Percentiles rank a stretch among this genome's conserved stretches.
These are phyloP conservation scores for Myxozyma vanderwaltii DNA, from an alignment of 805 yeast genomes.

Conservation along the genomic window DNA sequence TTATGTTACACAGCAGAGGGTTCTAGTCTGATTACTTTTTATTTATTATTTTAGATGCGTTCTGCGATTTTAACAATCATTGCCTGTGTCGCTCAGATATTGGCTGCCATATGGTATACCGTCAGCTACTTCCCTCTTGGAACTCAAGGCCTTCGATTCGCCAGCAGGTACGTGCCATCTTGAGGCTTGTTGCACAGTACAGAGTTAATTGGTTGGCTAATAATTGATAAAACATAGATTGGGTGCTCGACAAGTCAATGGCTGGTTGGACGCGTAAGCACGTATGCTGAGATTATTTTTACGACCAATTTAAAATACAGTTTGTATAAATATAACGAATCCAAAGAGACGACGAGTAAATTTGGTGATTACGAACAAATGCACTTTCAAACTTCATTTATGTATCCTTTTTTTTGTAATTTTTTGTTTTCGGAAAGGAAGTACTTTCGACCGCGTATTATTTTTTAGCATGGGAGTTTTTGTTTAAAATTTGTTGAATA, in stretches of 20 bases:
- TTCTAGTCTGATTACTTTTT: neutral
- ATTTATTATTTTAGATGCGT: slow-evolving; percentile 52
- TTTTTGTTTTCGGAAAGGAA: too few species aligned
- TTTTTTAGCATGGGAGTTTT: too few species aligned
- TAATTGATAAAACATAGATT: slow-evolving; percentile 47
- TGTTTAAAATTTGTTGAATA: too few species aligned
- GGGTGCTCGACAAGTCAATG: slow-evolving; percentile 56
- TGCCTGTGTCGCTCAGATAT: slow-evolving; percentile 71
- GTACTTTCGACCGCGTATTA: too few species aligned
- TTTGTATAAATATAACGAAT: too few species aligned
- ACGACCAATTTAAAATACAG: too few species aligned
- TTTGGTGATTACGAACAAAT: too few species aligned
- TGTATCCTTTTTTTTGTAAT: too few species aligned
- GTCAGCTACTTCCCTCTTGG: slow-evolving; percentile 96
- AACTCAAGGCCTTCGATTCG: slow-evolving; percentile 36
- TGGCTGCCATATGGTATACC: slow-evolving; percentile 88
- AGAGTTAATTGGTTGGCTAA: neutral
- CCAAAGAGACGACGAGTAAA: too few species aligned
- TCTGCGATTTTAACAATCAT: slow-evolving; percentile 75
- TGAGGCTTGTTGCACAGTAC: neutral
- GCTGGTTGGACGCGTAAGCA: slow-evolving; percentile 47
- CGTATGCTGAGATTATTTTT: too few species aligned
- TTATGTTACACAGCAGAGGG: too few species aligned
- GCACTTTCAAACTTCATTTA: too few species aligned
- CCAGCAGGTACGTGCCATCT: slow-evolving; percentile 31